Conservation (phyloP, 371 early-diverging fungal species). For the Actinomortierella ambigua region DNA sequence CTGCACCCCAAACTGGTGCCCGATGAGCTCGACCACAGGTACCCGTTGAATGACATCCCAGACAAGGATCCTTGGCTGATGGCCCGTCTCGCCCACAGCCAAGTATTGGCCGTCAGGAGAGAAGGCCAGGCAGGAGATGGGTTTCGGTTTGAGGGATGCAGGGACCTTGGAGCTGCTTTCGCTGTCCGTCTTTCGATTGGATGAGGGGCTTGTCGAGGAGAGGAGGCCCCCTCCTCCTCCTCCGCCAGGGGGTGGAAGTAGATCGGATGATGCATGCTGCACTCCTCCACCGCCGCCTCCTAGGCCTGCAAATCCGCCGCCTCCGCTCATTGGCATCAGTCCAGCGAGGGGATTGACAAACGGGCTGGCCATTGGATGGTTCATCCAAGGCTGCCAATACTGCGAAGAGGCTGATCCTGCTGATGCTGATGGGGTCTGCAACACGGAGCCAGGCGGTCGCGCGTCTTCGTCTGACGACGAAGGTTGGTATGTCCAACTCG, state of each 20-base stretch:
- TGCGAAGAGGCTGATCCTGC: conserved; percentile 17
- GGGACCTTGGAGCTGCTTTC: conserved; percentile 1
- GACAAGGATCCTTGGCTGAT: conserved; percentile 79
- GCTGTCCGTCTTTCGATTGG: conserved; percentile 4
- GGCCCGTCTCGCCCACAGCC: conserved; percentile 87
- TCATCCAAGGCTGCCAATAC: conserved; percentile 23
- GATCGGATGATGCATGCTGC: neutral
- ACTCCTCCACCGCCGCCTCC: too few species aligned
- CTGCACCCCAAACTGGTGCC: conserved; percentile 84
- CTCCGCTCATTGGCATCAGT: conserved; percentile 22
- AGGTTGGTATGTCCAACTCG: neutral
- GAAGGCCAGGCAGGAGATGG: conserved; percentile 78
- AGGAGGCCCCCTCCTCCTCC: neutral
- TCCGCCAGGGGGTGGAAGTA: conserved; percentile 4
- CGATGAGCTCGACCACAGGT: conserved; percentile 68
- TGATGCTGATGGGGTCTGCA: neutral
- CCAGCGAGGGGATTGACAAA: conserved; percentile 39
- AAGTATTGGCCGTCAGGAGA: conserved; percentile 79
- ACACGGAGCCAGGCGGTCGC: neutral
- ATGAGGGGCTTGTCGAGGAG: too few species aligned
- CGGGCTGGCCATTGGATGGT: conserved; percentile 13
- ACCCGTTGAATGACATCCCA: conserved; percentile 67
- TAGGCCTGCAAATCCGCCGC: too few species aligned
- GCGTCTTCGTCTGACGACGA: neutral
- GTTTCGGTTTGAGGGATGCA: conserved; percentile 58